Percentiles rank a stretch among this genome's conserved stretches.
These are phyloP conservation scores for Aspergillus felis DNA, from an alignment of 2,329 filamentous ascomycete species.

Conservation along the genomic window DNA sequence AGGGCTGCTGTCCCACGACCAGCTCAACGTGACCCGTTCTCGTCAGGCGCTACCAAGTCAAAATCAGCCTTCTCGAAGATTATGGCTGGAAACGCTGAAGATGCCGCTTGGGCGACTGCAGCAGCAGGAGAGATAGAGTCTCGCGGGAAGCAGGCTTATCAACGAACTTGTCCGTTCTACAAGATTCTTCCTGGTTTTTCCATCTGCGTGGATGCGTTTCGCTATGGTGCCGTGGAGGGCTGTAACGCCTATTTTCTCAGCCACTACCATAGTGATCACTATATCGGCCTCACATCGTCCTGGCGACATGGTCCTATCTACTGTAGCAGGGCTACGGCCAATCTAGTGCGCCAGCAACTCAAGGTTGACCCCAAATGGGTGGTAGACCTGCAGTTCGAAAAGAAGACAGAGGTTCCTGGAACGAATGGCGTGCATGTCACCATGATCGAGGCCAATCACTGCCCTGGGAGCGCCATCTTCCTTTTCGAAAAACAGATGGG, in stretches of 20 bases:
- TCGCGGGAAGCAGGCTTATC: slow-evolving; percentile 78
- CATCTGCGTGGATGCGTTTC: slow-evolving; percentile 93
- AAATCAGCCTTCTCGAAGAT: slow-evolving; percentile 83
- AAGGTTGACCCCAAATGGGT: slow-evolving; percentile 83
- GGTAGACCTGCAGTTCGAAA: slow-evolving; percentile 79
- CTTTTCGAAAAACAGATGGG: slow-evolving; percentile 77
- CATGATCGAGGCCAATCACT: slow-evolving; percentile 96
- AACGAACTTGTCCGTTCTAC: slow-evolving; percentile 94
- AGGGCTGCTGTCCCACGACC: slow-evolving; percentile 69
- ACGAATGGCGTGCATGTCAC: slow-evolving; percentile 82
- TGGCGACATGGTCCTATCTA: slow-evolving; percentile 96
- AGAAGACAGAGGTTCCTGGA: slow-evolving; percentile 70
- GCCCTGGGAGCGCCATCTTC: slow-evolving; percentile 89
- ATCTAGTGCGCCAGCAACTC: slow-evolving; percentile 81
- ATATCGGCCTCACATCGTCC: slow-evolving; percentile 79
- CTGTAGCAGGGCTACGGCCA: slow-evolving; percentile 88
- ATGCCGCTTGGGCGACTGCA: slow-evolving; percentile 82
- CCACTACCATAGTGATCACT: slow-evolving; percentile 98
- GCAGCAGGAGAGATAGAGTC: slow-evolving; percentile 74
- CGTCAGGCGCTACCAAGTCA: slow-evolving; percentile 39
- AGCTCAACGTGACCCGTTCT: slow-evolving; percentile 76
- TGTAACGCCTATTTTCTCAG: slow-evolving; percentile 95
- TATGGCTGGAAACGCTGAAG: slow-evolving; percentile 89
- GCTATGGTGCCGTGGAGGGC: slow-evolving; percentile 87
- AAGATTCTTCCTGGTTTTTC: slow-evolving; percentile 93